Conservation (phyloP, 140 eudicot species). For the Cichorium intybus region DNA sequence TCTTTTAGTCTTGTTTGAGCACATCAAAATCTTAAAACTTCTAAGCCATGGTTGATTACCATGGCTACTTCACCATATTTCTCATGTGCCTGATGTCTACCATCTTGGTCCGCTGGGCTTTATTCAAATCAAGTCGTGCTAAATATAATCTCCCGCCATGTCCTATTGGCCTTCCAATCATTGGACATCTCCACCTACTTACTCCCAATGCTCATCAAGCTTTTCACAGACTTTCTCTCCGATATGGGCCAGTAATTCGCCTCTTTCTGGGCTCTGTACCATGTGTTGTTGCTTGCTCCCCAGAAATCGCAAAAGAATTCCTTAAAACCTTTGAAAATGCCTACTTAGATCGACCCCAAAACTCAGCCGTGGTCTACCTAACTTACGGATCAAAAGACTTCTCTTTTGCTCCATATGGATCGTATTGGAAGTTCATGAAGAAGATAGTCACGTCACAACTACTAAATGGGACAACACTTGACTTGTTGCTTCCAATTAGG, state of each 20-base stretch:
- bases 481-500: slow-evolving; percentile 39
- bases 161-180: slow-evolving; percentile 50
- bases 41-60: slow-evolving; percentile 35
- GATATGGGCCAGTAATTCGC: slow-evolving; percentile 33
- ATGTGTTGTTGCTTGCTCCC: slow-evolving; percentile 26
- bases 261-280: slow-evolving; percentile 36
- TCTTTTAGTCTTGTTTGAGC: neutral
- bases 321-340: slow-evolving; percentile 28
- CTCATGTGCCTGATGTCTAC: slow-evolving; percentile 31
- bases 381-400: slow-evolving; percentile 29
- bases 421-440: slow-evolving; percentile 44
- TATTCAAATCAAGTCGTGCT: slow-evolving; percentile 6
- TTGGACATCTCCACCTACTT: slow-evolving; percentile 66
- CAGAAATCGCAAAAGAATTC: slow-evolving; percentile 33
- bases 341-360: slow-evolving; percentile 38
- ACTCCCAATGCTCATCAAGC: slow-evolving; percentile 50
- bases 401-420: slow-evolving; percentile 35
- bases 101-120: slow-evolving; percentile 7
- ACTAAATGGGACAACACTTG: slow-evolving; percentile 42
- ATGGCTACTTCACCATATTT: slow-evolving; percentile 25
- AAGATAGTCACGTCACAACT: slow-evolving; percentile 45
- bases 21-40: neutral
- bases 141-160: slow-evolving; percentile 43
- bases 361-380: slow-evolving; percentile 12
- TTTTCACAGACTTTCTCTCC: slow-evolving; percentile 38